Evolutionary conservation across 371 early-diverging fungal species (phyloP), one percentile per base, ranked within the genome.

Genomic region (Zopfochytrium polystomum): DNA sequence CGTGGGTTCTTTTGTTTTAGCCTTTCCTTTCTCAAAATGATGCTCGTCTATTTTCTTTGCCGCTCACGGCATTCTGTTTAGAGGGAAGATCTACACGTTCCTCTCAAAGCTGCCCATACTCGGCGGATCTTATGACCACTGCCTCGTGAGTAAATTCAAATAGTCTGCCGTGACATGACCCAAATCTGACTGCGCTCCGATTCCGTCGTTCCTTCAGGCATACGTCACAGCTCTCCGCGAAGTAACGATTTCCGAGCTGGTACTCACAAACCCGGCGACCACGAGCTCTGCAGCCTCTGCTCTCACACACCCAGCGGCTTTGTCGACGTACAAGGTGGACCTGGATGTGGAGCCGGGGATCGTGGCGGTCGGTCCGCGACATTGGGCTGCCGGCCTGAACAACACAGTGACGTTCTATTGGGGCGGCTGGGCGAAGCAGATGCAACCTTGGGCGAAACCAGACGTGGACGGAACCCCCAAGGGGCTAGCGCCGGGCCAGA

Each of bases 341-440:
- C 46, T 73, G 3, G 70, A 67, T 15, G 20, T 71, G n/a, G 79
- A 78, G 57, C 76, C 76, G 11, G 55, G 65, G 7, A n/a, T 66
- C 1, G 46, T 78, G 2, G 72, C 69, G 11, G 53, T 78, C 23
- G 79, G 79, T 7, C 74, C 63, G 6, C 48, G 42, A 18, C 66
- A 74, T 62, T 62, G 55, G 50, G 68, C 54, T 2, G 60, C 47
- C 20, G 71, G 70, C 11, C 30, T 59, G 33, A 61, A 66, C 25
- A 65, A 57, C 42, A 47, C 47, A 22, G 58, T 67, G 35, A 46
- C 45, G 27, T 76, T 68, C 47, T 68, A 60, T 38, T 34, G 51
- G n/a, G 60, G 68, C 15, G 65, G 65, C 3, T 65, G 65, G 65
- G 49, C 55, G n/a, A 61, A 58, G 26, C 49, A 7, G 38, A 38